Evolutionary conservation across 345 rosid genomes (phyloP).

Genomic region (Citrus sinensis): DVS_A1.0 CM039161.1:19827001-19827500

Average conservation of each 20-base stretch:
- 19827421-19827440: too few species aligned
- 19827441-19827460: not conserved
- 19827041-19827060: not conserved
- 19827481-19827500: too few species aligned
- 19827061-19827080: not conserved
- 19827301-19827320: not conserved
- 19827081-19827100: not conserved
- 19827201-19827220: not conserved
- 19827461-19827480: not conserved
- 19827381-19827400: not conserved
- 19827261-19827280: not conserved
- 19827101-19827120: not conserved
- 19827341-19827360: not conserved
- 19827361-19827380: not conserved
- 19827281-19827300: not conserved
- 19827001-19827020: slow-evolving; percentile 11
- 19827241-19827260: slow-evolving; percentile 6
- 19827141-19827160: not conserved
- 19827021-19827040: not conserved
- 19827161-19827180: not conserved
- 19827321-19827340: not conserved
- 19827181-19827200: not conserved
- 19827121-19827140: not conserved
- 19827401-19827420: too few species aligned
- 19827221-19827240: not conserved